phyloP scores from a whole-genome alignment of 2,329 filamentous ascomycete species.

The Microcyclospora tardicrescens region DNA sequence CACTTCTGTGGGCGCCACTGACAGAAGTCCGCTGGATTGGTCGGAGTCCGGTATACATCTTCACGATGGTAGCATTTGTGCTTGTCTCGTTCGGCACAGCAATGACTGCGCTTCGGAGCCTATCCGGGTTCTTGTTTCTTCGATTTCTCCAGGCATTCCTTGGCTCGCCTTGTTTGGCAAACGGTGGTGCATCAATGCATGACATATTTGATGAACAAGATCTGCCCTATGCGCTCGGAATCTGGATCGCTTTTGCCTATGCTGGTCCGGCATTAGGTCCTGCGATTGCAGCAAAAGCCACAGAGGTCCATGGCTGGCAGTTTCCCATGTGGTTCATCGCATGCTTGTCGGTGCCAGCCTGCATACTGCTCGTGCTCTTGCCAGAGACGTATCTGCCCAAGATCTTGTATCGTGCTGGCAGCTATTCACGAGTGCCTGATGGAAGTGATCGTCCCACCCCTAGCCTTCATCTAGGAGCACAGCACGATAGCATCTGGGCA shows the following conservation, averaged over 20 bases:
- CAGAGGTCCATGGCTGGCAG: conserved; percentile 43
- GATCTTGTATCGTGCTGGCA: conserved; percentile 35
- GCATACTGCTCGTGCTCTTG: conserved; percentile 40
- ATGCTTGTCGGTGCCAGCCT: conserved; percentile 45
- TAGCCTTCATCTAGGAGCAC: conserved; percentile 36
- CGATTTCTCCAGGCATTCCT: conserved; percentile 55
- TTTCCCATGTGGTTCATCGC: conserved; percentile 51
- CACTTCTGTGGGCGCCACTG: conserved; percentile 7
- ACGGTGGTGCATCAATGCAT: conserved; percentile 34
- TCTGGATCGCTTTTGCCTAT: conserved; percentile 30
- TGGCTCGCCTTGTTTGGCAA: conserved; percentile 51
- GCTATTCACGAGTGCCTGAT: background rate
- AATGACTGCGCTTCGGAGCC: conserved; percentile 34
- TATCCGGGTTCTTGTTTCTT: conserved; percentile 33
- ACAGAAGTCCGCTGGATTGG: conserved; percentile 6
- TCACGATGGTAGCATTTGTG: conserved; percentile 5
- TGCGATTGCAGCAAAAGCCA: conserved; percentile 45
- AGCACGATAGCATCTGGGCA: conserved; percentile 38
- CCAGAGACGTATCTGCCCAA: conserved; percentile 49
- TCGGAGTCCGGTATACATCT: conserved; percentile 5
- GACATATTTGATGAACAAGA: conserved; percentile 29
- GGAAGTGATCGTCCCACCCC: background rate
- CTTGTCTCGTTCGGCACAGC: conserved; percentile 21
- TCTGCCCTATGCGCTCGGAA: conserved; percentile 28
- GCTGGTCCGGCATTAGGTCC: conserved; percentile 44